Base-by-base conservation (phyloP, 2,329 filamentous ascomycete genomes). In the Botrytis deweyae region DNA sequence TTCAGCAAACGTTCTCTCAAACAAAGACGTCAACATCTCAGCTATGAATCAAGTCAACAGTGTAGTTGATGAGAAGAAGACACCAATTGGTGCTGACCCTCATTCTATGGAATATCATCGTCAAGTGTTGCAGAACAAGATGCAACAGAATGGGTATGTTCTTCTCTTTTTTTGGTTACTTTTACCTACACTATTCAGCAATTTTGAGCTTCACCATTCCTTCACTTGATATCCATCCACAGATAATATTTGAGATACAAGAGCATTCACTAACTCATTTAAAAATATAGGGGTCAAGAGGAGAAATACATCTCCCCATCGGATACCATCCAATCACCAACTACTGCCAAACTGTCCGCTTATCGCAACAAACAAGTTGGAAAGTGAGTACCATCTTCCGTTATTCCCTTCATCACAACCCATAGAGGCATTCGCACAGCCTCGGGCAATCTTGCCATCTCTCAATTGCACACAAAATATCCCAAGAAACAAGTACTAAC, bases 321-420 rank as follows among this genome's bases (percentile, higher is more conserved):
- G n/a, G 93, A 97, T 83, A 90, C 90, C 83, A 95, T 97, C 85
- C 93, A 94, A 90, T 94, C 92, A 79, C 93, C 93, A 52, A 94
- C 93, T 83, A 92, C 91, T 29, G 91, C 92, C 82, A 96, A 96
- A 87, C 88, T 96, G 79, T 92, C 88, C 76, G 91, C 92, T 59
- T 89, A 95, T 83, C 92, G 93, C 84, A 93, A 89, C 84, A 94
- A 94, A 86, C 91, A 93, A 80, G 90, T 90, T 76, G 88, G 88
- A 84, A 95, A 94, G 91, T 73, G 46, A 73, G 71, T 93, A 86
- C 22, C 9, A 18, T 59, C 44, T 58, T 42, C 40, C 36, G 10
- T 62, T 70, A 8, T 18, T 58, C 20, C 25, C 70, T n/a, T 18
- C 16, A 33, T 46, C 25, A 29, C 22, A 59, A 29, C 9, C 20